These are phyloP conservation scores for Pseudoscleropodium purum DNA, from an alignment of 225 moss, liverwort and hornwort genomes.

Conservation along the genomic window DNA sequence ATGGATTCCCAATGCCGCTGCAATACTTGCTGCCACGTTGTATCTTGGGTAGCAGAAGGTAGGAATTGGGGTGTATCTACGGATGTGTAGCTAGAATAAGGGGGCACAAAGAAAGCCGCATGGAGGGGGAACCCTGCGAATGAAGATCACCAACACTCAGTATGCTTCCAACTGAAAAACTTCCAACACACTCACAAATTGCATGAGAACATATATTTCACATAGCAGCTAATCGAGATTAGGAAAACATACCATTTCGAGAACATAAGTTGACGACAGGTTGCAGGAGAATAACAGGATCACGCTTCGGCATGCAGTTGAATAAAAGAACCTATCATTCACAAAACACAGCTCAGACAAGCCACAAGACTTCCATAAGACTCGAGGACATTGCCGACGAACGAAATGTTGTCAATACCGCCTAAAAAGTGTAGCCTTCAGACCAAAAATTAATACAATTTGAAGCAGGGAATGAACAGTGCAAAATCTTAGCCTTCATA, in stretches of 20 bases:
- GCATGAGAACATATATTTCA: not conserved
- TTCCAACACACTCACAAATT: not conserved
- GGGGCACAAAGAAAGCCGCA: constrained; percentile 78
- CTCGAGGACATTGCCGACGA: not conserved
- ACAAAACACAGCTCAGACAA: constrained; percentile 4
- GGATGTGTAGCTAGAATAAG: constrained; percentile 50
- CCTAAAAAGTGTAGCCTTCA: not conserved
- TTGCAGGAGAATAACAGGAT: constrained; percentile 75
- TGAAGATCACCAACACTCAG: not conserved
- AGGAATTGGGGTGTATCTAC: constrained; percentile 12
- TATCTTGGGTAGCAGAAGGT: constrained; percentile 27
- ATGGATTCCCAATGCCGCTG: constrained; percentile 80
- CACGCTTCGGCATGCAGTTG: constrained; percentile 98
- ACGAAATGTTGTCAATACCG: not conserved
- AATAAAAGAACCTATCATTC: constrained; percentile 75
- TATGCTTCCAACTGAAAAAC: not conserved
- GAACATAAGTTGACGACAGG: constrained; percentile 69
- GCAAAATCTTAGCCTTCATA: not conserved
- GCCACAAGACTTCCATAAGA: not conserved
- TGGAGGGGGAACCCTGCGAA: constrained; percentile 68
- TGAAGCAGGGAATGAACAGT: not conserved
- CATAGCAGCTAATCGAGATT: not conserved
- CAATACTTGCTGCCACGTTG: constrained; percentile 68
- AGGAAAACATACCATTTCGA: constrained; percentile 49
- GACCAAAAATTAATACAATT: not conserved